Evolutionary conservation across 2,329 filamentous ascomycete species (phyloP).

Genomic region (Tolypocladium inflatum): DNA sequence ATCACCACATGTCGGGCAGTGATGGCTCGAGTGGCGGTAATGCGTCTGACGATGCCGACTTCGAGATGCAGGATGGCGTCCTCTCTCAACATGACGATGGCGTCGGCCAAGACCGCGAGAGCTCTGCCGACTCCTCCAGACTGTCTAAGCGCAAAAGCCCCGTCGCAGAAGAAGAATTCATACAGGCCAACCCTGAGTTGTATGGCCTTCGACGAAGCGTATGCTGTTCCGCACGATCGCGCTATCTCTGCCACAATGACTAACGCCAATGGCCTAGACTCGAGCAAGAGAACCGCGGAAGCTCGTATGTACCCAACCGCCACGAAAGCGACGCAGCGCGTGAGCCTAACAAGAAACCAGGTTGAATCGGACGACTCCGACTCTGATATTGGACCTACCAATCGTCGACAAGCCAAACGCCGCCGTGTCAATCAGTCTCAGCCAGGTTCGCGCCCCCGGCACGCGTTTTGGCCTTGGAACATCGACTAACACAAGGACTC

Average conservation of each 20-base stretch:
- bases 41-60: constrained; percentile 63
- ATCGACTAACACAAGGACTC: neutral
- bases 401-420: constrained; percentile 55
- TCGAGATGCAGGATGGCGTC: constrained; percentile 58
- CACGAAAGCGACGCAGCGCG: neutral
- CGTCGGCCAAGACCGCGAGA: constrained; percentile 46
- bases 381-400: constrained; percentile 55
- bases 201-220: constrained; percentile 93
- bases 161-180: constrained; percentile 69
- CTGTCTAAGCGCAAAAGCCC: constrained; percentile 63
- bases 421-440: constrained; percentile 57
- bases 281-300: constrained; percentile 49
- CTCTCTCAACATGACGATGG: constrained; percentile 33
- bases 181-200: constrained; percentile 84
- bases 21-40: constrained; percentile 42
- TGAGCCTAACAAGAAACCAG: constrained; percentile 16
- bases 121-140: constrained; percentile 61
- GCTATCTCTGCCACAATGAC: constrained; percentile 18
- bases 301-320: constrained; percentile 36
- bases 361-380: constrained; percentile 55
- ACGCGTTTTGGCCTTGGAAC: neutral
- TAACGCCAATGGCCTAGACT: constrained; percentile 28
- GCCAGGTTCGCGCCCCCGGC: constrained; percentile 40
- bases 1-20: constrained; percentile 31
- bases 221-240: constrained; percentile 28